These are phyloP conservation scores for Leishmania gerbilli DNA, from an alignment of 208 protist species.

Conservation along the genomic window DNA sequence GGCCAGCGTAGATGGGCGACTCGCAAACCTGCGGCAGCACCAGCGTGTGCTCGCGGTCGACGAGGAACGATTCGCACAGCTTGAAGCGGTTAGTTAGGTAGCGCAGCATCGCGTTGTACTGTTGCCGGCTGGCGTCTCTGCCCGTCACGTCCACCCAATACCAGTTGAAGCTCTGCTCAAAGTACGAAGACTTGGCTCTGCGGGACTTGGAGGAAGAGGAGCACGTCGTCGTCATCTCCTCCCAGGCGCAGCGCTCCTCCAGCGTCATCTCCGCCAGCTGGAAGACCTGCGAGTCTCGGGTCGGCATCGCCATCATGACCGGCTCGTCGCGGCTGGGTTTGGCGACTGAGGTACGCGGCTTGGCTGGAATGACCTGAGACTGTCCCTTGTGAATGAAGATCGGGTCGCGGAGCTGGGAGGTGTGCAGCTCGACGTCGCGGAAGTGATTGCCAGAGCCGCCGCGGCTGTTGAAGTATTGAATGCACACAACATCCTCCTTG, in stretches of 20 bases:
- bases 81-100: conserved; percentile 70
- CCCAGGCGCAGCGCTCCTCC: conserved; percentile 37
- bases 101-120: conserved; percentile 69
- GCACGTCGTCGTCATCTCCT: conserved; percentile 27
- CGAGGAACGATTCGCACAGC: conserved; percentile 78
- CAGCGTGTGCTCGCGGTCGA: conserved; percentile 77
- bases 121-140: conserved; percentile 50
- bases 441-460: conserved; percentile 56
- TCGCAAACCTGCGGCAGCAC: conserved; percentile 79
- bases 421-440: conserved; percentile 59
- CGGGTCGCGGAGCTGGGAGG: conserved; percentile 60
- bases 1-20: conserved; percentile 64
- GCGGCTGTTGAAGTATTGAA: conserved; percentile 86
- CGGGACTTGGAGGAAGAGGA: conserved; percentile 15
- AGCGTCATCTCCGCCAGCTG: conserved; percentile 22
- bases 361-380: conserved; percentile 6
- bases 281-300: conserved; percentile 19
- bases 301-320: neutral
- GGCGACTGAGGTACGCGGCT: neutral
- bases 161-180: conserved; percentile 89
- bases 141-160: conserved; percentile 88
- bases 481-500: conserved; percentile 53
- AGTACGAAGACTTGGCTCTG: conserved; percentile 45
- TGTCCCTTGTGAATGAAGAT: conserved; percentile 59
- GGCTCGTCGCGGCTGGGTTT: neutral